Conservation (phyloP, 768 basidiomycete species). For the Sarcodon sp. region DNA sequence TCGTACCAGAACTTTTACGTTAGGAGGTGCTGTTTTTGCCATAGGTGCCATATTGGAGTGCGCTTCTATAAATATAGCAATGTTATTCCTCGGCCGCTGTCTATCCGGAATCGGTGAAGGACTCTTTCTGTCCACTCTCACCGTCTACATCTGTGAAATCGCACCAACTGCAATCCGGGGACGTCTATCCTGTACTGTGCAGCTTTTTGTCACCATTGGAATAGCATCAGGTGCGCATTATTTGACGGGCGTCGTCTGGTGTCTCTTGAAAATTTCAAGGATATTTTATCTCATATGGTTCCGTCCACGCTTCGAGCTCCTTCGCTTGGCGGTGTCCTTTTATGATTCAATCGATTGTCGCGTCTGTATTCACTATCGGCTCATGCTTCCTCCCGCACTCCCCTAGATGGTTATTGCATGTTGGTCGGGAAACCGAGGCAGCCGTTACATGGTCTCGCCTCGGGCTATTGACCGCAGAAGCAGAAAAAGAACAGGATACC, state of each 20-base stretch:
- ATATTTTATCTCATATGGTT: slow-evolving; percentile 26
- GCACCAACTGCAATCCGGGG: slow-evolving; percentile 29
- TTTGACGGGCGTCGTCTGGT: slow-evolving; percentile 1
- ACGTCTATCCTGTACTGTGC: slow-evolving; percentile 24
- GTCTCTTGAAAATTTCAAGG: slow-evolving; percentile 8
- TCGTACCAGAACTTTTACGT: slow-evolving; percentile 29
- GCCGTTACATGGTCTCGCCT: slow-evolving; percentile 13
- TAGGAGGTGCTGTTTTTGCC: slow-evolving; percentile 28
- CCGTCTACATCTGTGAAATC: slow-evolving; percentile 27
- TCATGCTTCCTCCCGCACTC: slow-evolving; percentile 23
- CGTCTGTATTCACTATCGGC: slow-evolving; percentile 16
- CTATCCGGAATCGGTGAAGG: slow-evolving; percentile 35
- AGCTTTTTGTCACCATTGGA: slow-evolving; percentile 30
- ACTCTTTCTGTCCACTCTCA: slow-evolving; percentile 28
- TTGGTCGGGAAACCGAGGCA: slow-evolving; percentile 22
- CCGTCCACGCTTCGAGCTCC: slow-evolving; percentile 15
- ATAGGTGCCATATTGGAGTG: slow-evolving; percentile 27
- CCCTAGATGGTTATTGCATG: slow-evolving; percentile 26
- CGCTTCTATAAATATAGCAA: slow-evolving; percentile 19
- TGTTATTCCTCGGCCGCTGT: slow-evolving; percentile 30
- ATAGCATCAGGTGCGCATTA: slow-evolving; percentile 21
- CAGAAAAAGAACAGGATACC: slow-evolving; percentile 17
- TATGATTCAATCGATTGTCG: slow-evolving; percentile 18
- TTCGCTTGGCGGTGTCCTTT: slow-evolving; percentile 27
- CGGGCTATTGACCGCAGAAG: slow-evolving; percentile 12